These are phyloP conservation scores for Ceratocystis alfenasii DNA, from an alignment of 2,329 filamentous ascomycete species.

Conservation along the genomic window DNA sequence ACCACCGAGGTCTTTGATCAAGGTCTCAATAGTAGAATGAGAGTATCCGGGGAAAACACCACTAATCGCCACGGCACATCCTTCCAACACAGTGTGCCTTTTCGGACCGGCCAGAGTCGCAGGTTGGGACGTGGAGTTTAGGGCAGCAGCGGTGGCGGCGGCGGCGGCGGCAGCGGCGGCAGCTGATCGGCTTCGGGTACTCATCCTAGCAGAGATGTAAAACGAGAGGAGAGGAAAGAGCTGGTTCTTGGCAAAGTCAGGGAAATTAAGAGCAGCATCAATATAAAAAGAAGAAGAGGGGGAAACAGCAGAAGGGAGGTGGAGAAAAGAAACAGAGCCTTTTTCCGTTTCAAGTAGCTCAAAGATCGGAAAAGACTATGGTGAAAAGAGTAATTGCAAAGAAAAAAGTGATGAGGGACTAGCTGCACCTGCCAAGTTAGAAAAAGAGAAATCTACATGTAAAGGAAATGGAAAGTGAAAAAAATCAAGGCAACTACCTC, in stretches of 20 bases:
- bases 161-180: not conserved
- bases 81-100: slow-evolving; percentile 25
- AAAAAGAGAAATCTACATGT: not conserved
- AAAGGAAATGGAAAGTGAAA: not conserved
- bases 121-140: not conserved
- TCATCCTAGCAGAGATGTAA: not conserved
- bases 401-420: not conserved
- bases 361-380: not conserved
- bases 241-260: not conserved
- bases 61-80: slow-evolving; percentile 43
- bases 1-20: slow-evolving; percentile 40
- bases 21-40: slow-evolving; percentile 38
- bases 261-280: not conserved
- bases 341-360: not conserved
- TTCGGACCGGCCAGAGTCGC: not conserved
- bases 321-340: not conserved
- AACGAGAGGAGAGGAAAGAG: not conserved
- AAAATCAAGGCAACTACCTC: not conserved
- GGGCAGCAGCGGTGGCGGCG: not conserved
- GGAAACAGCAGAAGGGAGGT: not conserved
- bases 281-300: not conserved
- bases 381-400: not conserved
- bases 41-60: slow-evolving; percentile 46
- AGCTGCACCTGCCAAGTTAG: no score
- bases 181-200: slow-evolving; percentile 6